phyloP scores from a whole-genome alignment of 495 filamentous ascomycete species.

The Tuber calosporum region DNA sequence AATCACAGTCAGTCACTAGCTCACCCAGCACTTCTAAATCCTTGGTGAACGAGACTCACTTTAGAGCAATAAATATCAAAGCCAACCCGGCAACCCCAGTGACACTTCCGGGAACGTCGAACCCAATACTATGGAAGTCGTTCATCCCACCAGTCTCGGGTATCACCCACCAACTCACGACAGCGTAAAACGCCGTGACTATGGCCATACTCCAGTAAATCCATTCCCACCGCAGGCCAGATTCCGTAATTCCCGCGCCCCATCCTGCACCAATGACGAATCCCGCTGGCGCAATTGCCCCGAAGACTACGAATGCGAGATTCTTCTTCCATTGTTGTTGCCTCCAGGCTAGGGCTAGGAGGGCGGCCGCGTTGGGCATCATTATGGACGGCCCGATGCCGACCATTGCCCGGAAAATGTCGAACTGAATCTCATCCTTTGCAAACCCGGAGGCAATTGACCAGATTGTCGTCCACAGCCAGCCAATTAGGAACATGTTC shows the following conservation, averaged over 20 bases:
- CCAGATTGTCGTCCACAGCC: slow-evolving; percentile 58
- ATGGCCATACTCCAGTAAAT: slow-evolving; percentile 54
- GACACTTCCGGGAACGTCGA: slow-evolving; percentile 51
- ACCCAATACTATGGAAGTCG: slow-evolving; percentile 26
- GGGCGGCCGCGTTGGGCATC: slow-evolving; percentile 57
- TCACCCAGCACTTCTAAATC: slow-evolving; percentile 49
- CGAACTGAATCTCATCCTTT: slow-evolving; percentile 50
- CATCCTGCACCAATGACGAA: slow-evolving; percentile 50
- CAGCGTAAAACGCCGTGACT: slow-evolving; percentile 44
- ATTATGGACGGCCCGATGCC: slow-evolving; percentile 57
- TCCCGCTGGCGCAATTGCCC: slow-evolving; percentile 55
- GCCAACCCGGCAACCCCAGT: slow-evolving; percentile 53
- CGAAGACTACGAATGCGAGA: slow-evolving; percentile 59
- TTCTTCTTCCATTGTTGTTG: slow-evolving; percentile 48
- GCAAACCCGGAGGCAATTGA: slow-evolving; percentile 49
- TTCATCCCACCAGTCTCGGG: slow-evolving; percentile 46
- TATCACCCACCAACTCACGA: slow-evolving; percentile 47
- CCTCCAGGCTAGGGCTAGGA: slow-evolving; percentile 50
- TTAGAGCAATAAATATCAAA: slow-evolving; percentile 42
- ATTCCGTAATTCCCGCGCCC: slow-evolving; percentile 47
- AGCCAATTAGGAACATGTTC: slow-evolving; percentile 54
- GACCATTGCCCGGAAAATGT: slow-evolving; percentile 54
- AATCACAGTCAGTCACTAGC: background rate
- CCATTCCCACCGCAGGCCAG: slow-evolving; percentile 61
- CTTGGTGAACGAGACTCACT: slow-evolving; percentile 35